phyloP scores from a whole-genome alignment of 2,329 filamentous ascomycete genomes.

The Paraconiothyrium sp. region DNA sequence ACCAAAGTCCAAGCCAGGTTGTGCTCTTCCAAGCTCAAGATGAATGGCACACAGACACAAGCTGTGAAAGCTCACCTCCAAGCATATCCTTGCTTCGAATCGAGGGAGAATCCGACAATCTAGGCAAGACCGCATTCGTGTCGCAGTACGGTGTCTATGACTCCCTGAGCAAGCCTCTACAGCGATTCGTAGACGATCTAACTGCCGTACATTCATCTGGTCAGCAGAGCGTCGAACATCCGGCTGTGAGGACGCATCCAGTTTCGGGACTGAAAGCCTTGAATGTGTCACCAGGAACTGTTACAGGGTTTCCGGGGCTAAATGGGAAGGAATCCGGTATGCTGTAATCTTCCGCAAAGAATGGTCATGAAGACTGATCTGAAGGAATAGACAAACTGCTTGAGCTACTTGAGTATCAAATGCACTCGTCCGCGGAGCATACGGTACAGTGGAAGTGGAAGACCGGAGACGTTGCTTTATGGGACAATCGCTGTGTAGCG shows the following conservation, averaged over 20 bases:
- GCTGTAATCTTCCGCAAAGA: not conserved
- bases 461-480: conserved; percentile 23
- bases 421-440: conserved; percentile 23
- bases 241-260: conserved; percentile 60
- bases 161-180: conserved; percentile 20
- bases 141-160: conserved; percentile 29
- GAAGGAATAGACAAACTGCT: conserved; percentile 20
- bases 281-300: conserved; percentile 52
- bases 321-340: conserved; percentile 61
- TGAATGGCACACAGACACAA: conserved; percentile 19
- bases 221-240: conserved; percentile 49
- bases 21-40: conserved; percentile 8
- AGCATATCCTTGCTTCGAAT: conserved; percentile 18
- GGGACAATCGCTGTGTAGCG: conserved; percentile 25
- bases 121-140: conserved; percentile 15
- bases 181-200: conserved; percentile 19
- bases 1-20: not conserved
- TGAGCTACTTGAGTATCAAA: conserved; percentile 20
- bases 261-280: conserved; percentile 59
- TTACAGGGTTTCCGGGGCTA: conserved; percentile 60
- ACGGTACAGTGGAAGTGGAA: conserved; percentile 23
- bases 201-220: conserved; percentile 17
- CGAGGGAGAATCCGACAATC: not conserved
- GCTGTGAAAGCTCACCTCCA: conserved; percentile 12
- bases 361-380: not conserved